A percentile compares a stretch with the other conserved stretches of the same genome.
These are phyloP conservation scores for Exophiala oligosperma DNA, from an alignment of 2,329 filamentous ascomycete species.

Conservation along the genomic window DNA sequence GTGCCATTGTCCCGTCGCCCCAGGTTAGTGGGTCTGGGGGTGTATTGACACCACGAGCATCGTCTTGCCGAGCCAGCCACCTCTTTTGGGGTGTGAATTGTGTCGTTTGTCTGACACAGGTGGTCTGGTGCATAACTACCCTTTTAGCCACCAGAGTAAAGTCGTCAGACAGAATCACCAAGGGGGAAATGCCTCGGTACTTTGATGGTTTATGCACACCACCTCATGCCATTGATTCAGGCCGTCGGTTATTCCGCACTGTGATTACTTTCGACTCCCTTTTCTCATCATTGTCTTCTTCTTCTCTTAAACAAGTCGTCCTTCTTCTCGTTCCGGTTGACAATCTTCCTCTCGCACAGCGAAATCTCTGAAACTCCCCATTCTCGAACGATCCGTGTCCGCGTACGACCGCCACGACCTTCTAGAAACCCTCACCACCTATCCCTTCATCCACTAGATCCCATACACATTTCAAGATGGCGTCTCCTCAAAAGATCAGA, in stretches of 20 bases:
- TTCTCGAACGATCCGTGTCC: too few relatives aligned
- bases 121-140: background rate
- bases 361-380: too few relatives aligned
- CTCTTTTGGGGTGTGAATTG: too few relatives aligned
- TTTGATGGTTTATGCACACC: conserved; percentile 1
- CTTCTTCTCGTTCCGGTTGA: too few relatives aligned
- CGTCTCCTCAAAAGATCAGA: conserved; percentile 73
- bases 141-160: background rate
- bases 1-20: too few relatives aligned
- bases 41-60: too few relatives aligned
- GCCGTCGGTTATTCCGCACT: background rate
- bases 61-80: too few relatives aligned
- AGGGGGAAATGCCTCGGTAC: conserved; percentile 12
- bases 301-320: background rate
- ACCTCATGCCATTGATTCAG: background rate
- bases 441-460: background rate
- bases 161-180: background rate
- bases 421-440: background rate
- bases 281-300: background rate
- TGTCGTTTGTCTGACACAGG: background rate
- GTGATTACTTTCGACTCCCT: conserved; percentile 14
- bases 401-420: too few relatives aligned
- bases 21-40: too few relatives aligned
- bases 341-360: too few relatives aligned
- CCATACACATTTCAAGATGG: conserved; percentile 21